Evolutionary conservation across 1,284 basidiomycete genomes (phyloP).

Genomic region (Blastosporella zonata): DNA sequence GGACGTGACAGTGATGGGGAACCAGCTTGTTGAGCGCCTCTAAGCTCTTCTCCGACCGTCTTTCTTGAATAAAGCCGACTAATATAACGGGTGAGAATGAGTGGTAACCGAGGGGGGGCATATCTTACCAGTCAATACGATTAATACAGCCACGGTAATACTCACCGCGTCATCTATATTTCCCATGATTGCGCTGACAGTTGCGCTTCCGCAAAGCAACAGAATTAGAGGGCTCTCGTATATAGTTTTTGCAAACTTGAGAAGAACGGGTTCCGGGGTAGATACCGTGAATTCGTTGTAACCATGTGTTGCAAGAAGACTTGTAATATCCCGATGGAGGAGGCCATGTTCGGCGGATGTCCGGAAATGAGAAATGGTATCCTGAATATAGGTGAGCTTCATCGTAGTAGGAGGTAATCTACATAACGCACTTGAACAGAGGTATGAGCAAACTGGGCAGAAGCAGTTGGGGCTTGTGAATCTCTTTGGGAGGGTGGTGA

Average conservation of each 20-base stretch:
- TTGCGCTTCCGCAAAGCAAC: slow-evolving; percentile 84
- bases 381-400: slow-evolving; percentile 36
- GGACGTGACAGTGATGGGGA: slow-evolving; percentile 92
- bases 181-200: slow-evolving; percentile 86
- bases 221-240: slow-evolving; percentile 93
- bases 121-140: slow-evolving; percentile 83
- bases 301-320: slow-evolving; percentile 70
- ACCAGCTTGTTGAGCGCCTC: slow-evolving; percentile 96
- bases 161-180: slow-evolving; percentile 93
- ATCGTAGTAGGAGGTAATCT: slow-evolving; percentile 3
- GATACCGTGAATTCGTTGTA: slow-evolving; percentile 96
- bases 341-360: slow-evolving; percentile 67
- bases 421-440: slow-evolving; percentile 50
- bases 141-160: slow-evolving; percentile 90
- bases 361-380: slow-evolving; percentile 63
- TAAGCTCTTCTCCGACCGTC: slow-evolving; percentile 90
- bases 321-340: slow-evolving; percentile 56
- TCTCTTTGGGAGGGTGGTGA: slow-evolving; percentile 27
- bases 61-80: slow-evolving; percentile 97
- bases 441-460: slow-evolving; percentile 55
- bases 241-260: slow-evolving; percentile 92
- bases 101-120: background rate
- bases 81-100: slow-evolving; percentile 7
- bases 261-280: slow-evolving; percentile 71
- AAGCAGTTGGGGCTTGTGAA: slow-evolving; percentile 44